phyloP scores from a whole-genome alignment of 129 eudicot genomes.

The Flaveria sonorensis region DNA sequence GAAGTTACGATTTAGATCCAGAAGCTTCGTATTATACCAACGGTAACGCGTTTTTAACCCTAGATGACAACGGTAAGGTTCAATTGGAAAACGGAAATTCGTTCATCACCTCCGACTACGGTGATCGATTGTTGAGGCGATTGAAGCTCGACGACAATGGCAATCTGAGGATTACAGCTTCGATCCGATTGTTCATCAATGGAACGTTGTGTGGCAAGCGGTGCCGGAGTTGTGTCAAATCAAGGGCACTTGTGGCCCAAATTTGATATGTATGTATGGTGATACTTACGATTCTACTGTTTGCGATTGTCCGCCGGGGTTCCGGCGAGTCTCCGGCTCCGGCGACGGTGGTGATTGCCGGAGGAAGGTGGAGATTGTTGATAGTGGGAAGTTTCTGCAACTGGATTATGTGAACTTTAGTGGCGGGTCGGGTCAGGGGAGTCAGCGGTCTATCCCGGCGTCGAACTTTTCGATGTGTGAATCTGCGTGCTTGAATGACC shows the following conservation, averaged over 20 bases:
- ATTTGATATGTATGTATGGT: conserved; percentile 55
- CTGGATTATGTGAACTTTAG: conserved; percentile 69
- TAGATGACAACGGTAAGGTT: conserved; percentile 44
- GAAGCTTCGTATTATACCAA: conserved; percentile 36
- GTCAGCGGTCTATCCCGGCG: conserved; percentile 1
- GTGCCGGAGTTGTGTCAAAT: conserved; percentile 50
- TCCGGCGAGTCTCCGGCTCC: conserved; percentile 5
- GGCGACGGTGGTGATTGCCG: conserved; percentile 32
- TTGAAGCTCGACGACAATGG: conserved; percentile 67
- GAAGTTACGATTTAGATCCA: conserved; percentile 10
- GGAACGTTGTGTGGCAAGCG: conserved; percentile 81
- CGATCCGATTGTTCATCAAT: conserved; percentile 34
- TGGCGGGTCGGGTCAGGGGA: conserved; percentile 49
- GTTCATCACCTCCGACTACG: conserved; percentile 55
- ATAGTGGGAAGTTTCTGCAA: conserved; percentile 51
- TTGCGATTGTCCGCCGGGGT: conserved; percentile 89
- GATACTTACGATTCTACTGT: conserved; percentile 48
- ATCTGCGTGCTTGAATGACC: conserved; percentile 41
- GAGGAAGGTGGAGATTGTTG: conserved; percentile 6
- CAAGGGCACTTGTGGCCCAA: conserved; percentile 64
- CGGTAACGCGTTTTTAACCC: conserved; percentile 25
- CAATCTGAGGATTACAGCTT: conserved; percentile 59
- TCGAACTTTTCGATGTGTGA: conserved; percentile 49
- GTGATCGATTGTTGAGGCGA: conserved; percentile 48
- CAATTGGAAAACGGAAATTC: conserved; percentile 19